Base-by-base conservation (phyloP, 441 rosid genomes). In the Adansonia madagascariensis region DNA sequence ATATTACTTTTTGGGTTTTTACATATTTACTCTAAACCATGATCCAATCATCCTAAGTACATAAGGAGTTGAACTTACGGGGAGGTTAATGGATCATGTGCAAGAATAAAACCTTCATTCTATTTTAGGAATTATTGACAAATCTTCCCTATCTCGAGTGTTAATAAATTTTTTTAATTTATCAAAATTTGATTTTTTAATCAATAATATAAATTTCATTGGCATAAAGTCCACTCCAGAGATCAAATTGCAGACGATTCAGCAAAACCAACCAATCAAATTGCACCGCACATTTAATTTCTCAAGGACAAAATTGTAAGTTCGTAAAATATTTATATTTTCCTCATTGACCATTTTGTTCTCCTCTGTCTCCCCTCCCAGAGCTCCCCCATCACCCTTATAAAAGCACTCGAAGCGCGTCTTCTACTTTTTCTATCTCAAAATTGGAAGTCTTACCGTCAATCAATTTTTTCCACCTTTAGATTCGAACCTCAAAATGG, bases 261-360 rank as follows among this genome's bases (percentile, higher is more conserved):
- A 31, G 11, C 24, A 22, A 39, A 3, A 44, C 9, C 61, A n/a
- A 53, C 74, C 62, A 53, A 71, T 53, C 62, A 53, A 4, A 31
- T 52, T 53, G 74, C 74, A 71, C 74, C 74, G 62, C 27, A 39
- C 27, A n/a, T 27, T 71, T 52, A 52, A 31, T 8, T 3, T 8
- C 47, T 5, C 60, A 53, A 53, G 62, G 74, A n/a, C 31, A 71
- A 31, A 53, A 31, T 4, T 0, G 74, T 71, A 71, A 71, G 8
- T 31, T n/a, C 62, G 2, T 0, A 8, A 3, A 2, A 27, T 50
- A 8, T 52, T 31, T 8, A 52, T 27, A 15, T 35, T 4, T 31
- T 71, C 3, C 2, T 73, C n/a, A 47, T 62, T 75, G 70, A 62
- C 77, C 43, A 61, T 62, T 44, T 47, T 50, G 31, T 18, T 44